Conservation (phyloP, 805 yeast genomes). For the Nakazawaea ambrosiae region DNA sequence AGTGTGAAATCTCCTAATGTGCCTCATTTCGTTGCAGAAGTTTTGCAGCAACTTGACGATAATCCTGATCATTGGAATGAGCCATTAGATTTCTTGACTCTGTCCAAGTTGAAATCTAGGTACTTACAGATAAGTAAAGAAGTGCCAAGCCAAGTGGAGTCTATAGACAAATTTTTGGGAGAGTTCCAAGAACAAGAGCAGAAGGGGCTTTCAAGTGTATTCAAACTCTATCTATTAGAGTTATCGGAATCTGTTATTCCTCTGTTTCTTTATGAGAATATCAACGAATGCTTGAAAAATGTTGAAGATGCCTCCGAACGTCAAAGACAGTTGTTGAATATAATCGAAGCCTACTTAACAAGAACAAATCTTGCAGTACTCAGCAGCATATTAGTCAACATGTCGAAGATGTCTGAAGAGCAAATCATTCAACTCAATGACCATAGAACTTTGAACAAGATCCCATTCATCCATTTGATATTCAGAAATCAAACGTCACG, state of each 20-base stretch:
- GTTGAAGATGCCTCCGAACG: neutral
- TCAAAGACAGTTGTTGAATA: neutral
- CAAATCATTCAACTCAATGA: too few relatives aligned
- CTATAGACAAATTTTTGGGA: too few relatives aligned
- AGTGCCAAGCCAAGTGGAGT: too few relatives aligned
- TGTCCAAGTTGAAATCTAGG: neutral
- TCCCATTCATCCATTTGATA: too few relatives aligned
- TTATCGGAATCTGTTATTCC: slow-evolving; percentile 6
- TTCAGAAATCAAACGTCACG: too few relatives aligned
- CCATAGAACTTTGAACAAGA: too few relatives aligned
- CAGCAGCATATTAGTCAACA: neutral
- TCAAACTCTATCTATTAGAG: slow-evolving; percentile 4
- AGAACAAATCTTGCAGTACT: slow-evolving; percentile 1
- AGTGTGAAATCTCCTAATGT: neutral
- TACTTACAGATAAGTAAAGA: neutral
- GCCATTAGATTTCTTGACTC: neutral
- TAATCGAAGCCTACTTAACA: slow-evolving; percentile 1
- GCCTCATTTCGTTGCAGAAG: slow-evolving; percentile 1
- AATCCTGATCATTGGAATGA: neutral
- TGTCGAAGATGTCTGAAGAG: neutral
- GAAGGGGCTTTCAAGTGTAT: too few relatives aligned
- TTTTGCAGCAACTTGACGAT: neutral
- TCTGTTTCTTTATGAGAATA: neutral
- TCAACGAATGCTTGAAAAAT: neutral
- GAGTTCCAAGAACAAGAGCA: too few relatives aligned